Conservation (phyloP, 208 protist species). For the Leishmania gerbilli region DNA sequence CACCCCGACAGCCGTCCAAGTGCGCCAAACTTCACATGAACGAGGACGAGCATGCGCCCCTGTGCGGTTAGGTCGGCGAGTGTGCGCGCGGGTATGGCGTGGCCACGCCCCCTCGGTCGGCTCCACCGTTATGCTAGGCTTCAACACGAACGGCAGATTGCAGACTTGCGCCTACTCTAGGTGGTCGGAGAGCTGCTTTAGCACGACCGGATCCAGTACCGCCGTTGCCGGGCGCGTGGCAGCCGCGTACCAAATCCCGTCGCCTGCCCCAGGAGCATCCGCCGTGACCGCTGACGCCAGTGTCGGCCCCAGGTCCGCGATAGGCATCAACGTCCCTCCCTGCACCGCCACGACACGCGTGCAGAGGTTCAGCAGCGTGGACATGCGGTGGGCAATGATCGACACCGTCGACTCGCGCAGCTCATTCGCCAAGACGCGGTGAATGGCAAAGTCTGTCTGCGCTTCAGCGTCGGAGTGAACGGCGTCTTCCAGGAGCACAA, state of each 20-base stretch:
- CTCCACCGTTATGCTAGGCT: background rate
- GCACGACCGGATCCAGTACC: constrained; percentile 12
- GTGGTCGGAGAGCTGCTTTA: constrained; percentile 29
- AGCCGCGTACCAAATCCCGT: background rate
- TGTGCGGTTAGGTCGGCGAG: background rate
- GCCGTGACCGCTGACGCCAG: background rate
- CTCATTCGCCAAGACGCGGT: constrained; percentile 78
- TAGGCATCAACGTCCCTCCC: constrained; percentile 36
- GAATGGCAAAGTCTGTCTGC: constrained; percentile 81
- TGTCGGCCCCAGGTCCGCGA: constrained; percentile 20
- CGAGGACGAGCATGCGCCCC: background rate
- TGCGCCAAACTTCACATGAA: background rate
- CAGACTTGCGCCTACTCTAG: constrained; percentile 9
- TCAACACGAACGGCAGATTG: background rate
- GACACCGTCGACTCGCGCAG: constrained; percentile 93
- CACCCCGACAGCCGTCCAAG: background rate
- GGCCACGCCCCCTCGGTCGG: background rate
- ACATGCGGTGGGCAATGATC: constrained; percentile 94
- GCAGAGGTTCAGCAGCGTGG: constrained; percentile 91
- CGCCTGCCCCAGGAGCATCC: background rate
- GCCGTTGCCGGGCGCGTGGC: background rate
- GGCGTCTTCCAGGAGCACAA: constrained; percentile 96
- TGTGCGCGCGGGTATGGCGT: background rate
- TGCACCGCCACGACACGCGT: constrained; percentile 85
- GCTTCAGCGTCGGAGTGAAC: constrained; percentile 74